phyloP scores from a whole-genome alignment of 805 yeast species.

The Pichia kluyveri region DNA sequence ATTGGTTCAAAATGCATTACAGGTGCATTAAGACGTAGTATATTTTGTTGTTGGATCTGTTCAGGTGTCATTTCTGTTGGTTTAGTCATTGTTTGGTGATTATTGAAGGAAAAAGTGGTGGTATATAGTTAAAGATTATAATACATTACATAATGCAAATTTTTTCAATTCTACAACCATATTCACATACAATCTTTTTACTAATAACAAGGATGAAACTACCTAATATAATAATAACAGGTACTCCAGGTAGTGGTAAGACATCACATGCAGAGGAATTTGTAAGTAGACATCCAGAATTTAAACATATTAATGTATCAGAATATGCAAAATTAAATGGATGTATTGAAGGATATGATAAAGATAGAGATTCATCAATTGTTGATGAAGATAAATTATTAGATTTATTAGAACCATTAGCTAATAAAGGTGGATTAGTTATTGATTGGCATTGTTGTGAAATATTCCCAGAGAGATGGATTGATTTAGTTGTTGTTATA shows the following conservation, averaged over 20 bases:
- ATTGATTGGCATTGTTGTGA: conserved; percentile 98
- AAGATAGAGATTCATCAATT: conserved; percentile 72
- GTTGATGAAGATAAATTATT: conserved; percentile 88
- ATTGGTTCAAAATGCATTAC: too few relatives aligned
- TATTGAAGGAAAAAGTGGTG: background rate
- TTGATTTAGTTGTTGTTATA: conserved; percentile 86
- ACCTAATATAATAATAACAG: conserved; percentile 84
- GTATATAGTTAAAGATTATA: too few relatives aligned
- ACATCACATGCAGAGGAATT: conserved; percentile 58
- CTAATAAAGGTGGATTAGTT: conserved; percentile 79
- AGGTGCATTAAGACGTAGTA: conserved; percentile 24
- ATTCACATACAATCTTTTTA: too few relatives aligned
- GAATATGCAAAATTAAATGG: conserved; percentile 72
- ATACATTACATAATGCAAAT: too few relatives aligned
- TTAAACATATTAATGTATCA: conserved; percentile 56
- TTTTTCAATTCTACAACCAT: too few relatives aligned
- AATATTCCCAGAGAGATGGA: conserved; percentile 83
- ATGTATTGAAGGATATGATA: conserved; percentile 79
- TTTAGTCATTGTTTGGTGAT: background rate
- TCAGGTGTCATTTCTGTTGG: conserved; percentile 11
- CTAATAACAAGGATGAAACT: conserved; percentile 4
- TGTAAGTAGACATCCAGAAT: conserved; percentile 39
- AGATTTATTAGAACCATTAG: conserved; percentile 69
- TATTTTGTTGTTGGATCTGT: conserved; percentile 11
- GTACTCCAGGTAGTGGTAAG: conserved; percentile 92